A percentile compares a stretch with the other conserved stretches of the same genome.
Conservation (phyloP, 2,329 filamentous ascomycete genomes). For the Pseudogymnoascus sp. region DNA sequence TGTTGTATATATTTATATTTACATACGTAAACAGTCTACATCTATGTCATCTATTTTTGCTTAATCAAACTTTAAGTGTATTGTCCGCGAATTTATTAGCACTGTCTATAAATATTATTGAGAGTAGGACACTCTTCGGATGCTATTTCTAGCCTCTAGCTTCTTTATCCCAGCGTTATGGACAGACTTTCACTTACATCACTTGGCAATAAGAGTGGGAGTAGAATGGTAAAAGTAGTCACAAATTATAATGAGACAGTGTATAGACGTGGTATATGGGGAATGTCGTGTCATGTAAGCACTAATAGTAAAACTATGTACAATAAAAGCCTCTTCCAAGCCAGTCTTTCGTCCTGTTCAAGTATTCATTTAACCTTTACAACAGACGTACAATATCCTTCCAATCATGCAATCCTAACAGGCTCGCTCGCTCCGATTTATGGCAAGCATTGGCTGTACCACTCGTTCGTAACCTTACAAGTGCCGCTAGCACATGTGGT, state of each 20-base stretch:
- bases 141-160: neutral
- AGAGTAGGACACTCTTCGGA: neutral
- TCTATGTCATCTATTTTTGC: neutral
- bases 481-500: slow-evolving; percentile 16
- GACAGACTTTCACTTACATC: neutral
- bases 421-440: neutral
- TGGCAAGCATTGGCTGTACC: slow-evolving; percentile 15
- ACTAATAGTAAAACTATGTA: neutral
- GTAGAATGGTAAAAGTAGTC: neutral
- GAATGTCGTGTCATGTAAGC: neutral
- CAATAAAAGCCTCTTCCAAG: neutral
- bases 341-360: neutral
- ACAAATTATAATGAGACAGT: neutral
- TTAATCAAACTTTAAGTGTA: neutral
- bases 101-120: neutral
- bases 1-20: neutral
- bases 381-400: neutral
- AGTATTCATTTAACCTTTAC: neutral
- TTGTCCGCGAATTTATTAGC: neutral
- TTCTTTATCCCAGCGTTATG: neutral
- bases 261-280: neutral
- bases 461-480: slow-evolving; percentile 15
- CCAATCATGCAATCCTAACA: neutral
- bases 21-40: neutral
- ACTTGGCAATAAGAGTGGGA: neutral